Percentiles rank a stretch among this genome's conserved stretches.
These are phyloP conservation scores for Coprinopsis sp. DNA, from an alignment of 768 basidiomycete species.

Conservation along the genomic window DNA sequence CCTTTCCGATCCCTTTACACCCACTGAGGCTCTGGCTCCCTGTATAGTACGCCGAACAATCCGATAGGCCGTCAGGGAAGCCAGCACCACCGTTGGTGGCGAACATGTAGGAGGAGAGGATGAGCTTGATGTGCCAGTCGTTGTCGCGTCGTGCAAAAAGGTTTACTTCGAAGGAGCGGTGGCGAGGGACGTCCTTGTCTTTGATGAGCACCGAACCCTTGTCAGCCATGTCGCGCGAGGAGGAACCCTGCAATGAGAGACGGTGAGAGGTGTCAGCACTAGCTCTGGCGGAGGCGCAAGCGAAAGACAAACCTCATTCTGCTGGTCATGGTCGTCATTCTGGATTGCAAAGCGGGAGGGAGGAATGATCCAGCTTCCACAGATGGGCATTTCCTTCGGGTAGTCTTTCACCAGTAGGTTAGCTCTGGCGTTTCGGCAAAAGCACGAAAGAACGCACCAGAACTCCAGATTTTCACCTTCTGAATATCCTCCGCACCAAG, in stretches of 20 bases:
- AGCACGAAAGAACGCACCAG: conserved; percentile 1
- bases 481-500: conserved; percentile 2
- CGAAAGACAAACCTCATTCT: conserved; percentile 4
- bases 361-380: conserved; percentile 8
- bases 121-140: conserved; percentile 9
- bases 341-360: conserved; percentile 9
- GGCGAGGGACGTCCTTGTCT: conserved; percentile 4
- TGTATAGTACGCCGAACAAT: conserved; percentile 4
- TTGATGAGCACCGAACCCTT: conserved; percentile 10
- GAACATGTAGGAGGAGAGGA: conserved; percentile 8
- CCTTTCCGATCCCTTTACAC: conserved; percentile 5
- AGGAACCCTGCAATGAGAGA: conserved; percentile 10
- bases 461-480: conserved; percentile 10
- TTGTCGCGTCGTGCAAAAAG: conserved; percentile 9
- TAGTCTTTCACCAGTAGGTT: neutral
- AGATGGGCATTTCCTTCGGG: conserved; percentile 9
- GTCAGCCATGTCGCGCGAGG: conserved; percentile 7
- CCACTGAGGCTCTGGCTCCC: conserved; percentile 1
- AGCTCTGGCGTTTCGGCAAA: neutral
- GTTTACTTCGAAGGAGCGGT: conserved; percentile 5
- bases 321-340: conserved; percentile 11
- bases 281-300: no score
- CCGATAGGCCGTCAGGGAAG: conserved; percentile 8
- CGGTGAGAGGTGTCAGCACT: no score
- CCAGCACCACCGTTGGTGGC: conserved; percentile 1